A percentile compares a stretch with the other conserved stretches of the same genome.
These are phyloP conservation scores for Apophysomyces variabilis DNA, from an alignment of 371 early-diverging fungal species.

Conservation along the genomic window DNA sequence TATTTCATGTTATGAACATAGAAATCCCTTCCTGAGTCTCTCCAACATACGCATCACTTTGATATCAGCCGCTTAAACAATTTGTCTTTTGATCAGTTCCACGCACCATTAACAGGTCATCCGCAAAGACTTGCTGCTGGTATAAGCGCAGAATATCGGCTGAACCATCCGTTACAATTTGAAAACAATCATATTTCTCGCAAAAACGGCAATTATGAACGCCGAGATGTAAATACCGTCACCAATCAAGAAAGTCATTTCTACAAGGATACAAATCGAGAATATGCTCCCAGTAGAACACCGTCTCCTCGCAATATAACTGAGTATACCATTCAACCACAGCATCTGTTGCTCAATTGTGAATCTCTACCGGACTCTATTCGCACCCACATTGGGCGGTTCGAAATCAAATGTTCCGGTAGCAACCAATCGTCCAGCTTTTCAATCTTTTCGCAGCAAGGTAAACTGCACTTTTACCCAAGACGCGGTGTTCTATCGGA, in stretches of 20 bases:
- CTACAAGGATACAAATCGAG: neutral
- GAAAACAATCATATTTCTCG: neutral
- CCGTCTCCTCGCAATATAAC: neutral
- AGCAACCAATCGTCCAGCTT: conserved; percentile 1
- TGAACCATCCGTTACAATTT: neutral
- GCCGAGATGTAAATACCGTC: too few species aligned
- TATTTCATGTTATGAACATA: neutral
- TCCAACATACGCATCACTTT: conserved; percentile 10
- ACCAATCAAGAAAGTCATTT: too few species aligned
- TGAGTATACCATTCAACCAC: conserved; percentile 11
- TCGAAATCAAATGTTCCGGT: conserved; percentile 5
- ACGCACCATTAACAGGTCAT: neutral
- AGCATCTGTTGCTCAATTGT: neutral
- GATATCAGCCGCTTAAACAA: conserved; percentile 1
- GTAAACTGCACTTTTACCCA: conserved; percentile 12
- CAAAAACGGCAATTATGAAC: too few species aligned
- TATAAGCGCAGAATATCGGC: neutral
- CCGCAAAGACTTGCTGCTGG: neutral
- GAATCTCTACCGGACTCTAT: neutral
- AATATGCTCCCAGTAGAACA: neutral
- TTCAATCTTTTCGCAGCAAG: conserved; percentile 16
- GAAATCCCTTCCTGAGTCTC: conserved; percentile 17
- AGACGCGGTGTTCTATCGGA: conserved; percentile 14
- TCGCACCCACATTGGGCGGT: neutral
- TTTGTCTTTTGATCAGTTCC: neutral